Base-by-base conservation (phyloP, 108 stramenopile genomes). In the Fragilariopsis cylindrus region DNA sequence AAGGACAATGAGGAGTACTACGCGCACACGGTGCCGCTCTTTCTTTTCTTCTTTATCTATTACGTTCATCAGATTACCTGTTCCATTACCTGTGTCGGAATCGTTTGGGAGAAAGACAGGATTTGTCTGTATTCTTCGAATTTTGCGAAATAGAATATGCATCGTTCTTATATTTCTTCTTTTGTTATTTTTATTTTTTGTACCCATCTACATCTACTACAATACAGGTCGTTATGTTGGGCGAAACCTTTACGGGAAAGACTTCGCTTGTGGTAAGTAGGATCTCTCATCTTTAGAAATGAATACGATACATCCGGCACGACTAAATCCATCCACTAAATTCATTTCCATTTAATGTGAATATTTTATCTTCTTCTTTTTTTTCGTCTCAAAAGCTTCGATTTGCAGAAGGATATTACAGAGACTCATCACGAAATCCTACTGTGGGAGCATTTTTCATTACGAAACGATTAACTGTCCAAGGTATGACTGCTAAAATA, bases 381-480 rank as follows among this genome's bases (percentile, higher is more conserved):
- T 30, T 30, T 30, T 21, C 30, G 30, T 30, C 30, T 30, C 30
- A 30, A 30, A 30, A 30, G 30, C 82, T 92, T 16, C 87, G 94
- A 48, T 92, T 95, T 79, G 89, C 87, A 45, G 91, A 95, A 71
- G 94, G 94, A 4, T 91, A 84, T 48, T 95, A 90, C 70, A 77
- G 89, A 13, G 86, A 89, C 54, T 58, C 77, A 18, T 80, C 77
- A 9, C 84, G 89, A 9, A 73, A 72, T 30, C 56, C 91, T 41
- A 92, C 91, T 4, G 74, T 92, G 7, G 89, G 88, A 15, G 91
- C 90, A 49, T 82, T 73, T 64, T 95, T 95, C 50, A 76, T 92
- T n/a, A 92, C 94, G 44, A 92, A 92, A 76, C 76, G 87, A 60
- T 70, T 95, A 15, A 84, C 81, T 8, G 74, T 90, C n/a, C 71